These are phyloP conservation scores for Podospora comata DNA, from an alignment of 495 filamentous ascomycete species.

Conservation along the genomic window DNA sequence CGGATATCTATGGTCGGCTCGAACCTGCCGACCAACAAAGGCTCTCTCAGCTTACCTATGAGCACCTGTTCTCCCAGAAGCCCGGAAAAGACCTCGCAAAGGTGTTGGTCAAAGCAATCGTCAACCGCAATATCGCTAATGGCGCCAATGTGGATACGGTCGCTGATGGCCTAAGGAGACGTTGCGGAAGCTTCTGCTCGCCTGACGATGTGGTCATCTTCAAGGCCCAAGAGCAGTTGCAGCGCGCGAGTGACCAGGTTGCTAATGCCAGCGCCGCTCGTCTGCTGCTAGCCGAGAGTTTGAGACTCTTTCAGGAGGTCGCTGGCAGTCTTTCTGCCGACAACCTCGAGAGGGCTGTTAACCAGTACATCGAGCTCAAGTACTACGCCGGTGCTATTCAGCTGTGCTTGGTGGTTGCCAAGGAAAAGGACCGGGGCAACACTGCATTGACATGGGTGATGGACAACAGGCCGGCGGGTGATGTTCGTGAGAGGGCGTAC, in stretches of 20 bases:
- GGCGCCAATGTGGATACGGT: conserved; percentile 97
- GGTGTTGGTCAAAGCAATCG: conserved; percentile 94
- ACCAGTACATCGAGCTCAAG: conserved; percentile 71
- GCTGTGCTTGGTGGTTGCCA: conserved; percentile 75
- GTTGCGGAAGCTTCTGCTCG: conserved; percentile 95
- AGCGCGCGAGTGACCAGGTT: conserved; percentile 75
- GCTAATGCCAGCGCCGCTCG: conserved; percentile 73
- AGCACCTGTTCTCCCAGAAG: conserved; percentile 73
- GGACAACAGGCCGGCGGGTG: conserved; percentile 54
- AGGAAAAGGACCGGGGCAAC: conserved; percentile 79
- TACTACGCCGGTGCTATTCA: conserved; percentile 97
- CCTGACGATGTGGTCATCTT: conserved; percentile 95
- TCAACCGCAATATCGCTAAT: conserved; percentile 93
- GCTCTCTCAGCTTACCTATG: conserved; percentile 75
- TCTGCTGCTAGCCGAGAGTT: conserved; percentile 79
- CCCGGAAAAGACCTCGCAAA: conserved; percentile 89
- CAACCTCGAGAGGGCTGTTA: conserved; percentile 72
- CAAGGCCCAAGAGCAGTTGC: conserved; percentile 93
- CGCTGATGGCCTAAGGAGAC: conserved; percentile 81
- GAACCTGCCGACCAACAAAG: conserved; percentile 62
- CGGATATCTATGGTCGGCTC: conserved; percentile 83
- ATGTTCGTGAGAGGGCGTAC: conserved; percentile 64
- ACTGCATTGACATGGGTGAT: conserved; percentile 67
- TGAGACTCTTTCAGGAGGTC: conserved; percentile 83
- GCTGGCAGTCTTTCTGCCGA: conserved; percentile 73